A percentile compares a stretch with the other conserved stretches of the same genome.
phyloP scores from a whole-genome alignment of 2,329 filamentous ascomycete species.

The Helicocarpus griseus region DNA sequence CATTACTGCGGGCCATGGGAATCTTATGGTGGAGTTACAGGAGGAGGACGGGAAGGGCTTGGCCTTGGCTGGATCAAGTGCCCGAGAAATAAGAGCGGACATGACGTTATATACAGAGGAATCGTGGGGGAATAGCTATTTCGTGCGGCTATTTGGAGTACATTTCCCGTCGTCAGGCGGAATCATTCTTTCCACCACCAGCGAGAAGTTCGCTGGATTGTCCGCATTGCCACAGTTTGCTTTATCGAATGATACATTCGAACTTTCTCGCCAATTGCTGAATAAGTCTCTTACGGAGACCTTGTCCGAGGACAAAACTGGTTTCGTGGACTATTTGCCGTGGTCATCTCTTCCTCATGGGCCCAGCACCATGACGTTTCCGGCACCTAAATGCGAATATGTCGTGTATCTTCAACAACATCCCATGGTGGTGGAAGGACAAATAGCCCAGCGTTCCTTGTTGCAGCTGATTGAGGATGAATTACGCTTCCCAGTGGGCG shows the following conservation, averaged over 20 bases:
- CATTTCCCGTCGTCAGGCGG: constrained; percentile 77
- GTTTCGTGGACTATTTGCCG: constrained; percentile 50
- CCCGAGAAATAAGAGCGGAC: constrained; percentile 60
- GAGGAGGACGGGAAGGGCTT: constrained; percentile 38
- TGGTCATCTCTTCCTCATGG: constrained; percentile 65
- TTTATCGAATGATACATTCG: constrained; percentile 46
- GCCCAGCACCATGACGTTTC: constrained; percentile 36
- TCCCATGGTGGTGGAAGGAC: constrained; percentile 25
- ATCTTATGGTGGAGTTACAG: constrained; percentile 58
- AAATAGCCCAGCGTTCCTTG: constrained; percentile 23
- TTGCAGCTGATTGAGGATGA: constrained; percentile 49
- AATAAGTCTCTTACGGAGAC: constrained; percentile 61
- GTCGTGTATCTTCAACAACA: constrained; percentile 69
- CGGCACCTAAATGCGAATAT: constrained; percentile 75
- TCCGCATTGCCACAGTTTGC: constrained; percentile 80
- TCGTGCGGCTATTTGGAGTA: constrained; percentile 70
- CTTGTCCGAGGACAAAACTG: constrained; percentile 54
- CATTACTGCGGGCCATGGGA: constrained; percentile 62
- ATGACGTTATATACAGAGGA: constrained; percentile 63
- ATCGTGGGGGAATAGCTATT: constrained; percentile 63
- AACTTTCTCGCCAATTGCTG: constrained; percentile 54
- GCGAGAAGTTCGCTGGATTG: constrained; percentile 87
- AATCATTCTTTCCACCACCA: constrained; percentile 76
- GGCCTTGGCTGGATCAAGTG: constrained; percentile 39
- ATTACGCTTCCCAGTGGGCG: constrained; percentile 49